phyloP scores from a whole-genome alignment of 192 early-diverging fungal species.

The Allomyces macrogynus region DNA sequence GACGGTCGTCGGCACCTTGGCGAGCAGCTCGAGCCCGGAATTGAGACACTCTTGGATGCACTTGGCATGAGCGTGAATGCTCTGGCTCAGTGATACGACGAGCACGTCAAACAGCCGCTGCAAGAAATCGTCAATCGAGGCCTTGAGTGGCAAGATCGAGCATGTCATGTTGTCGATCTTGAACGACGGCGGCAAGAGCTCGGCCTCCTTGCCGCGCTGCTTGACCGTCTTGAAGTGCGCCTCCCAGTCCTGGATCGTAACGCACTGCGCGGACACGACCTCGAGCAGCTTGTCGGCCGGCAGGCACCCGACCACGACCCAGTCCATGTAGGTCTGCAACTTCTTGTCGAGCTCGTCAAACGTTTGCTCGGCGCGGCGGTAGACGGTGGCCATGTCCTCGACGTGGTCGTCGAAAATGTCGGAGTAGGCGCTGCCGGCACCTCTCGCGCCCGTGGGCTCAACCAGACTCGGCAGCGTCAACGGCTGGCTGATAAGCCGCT shows the following conservation, averaged over 20 bases:
- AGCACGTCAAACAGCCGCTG: constrained; percentile 34
- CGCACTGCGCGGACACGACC: not conserved
- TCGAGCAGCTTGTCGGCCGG: not conserved
- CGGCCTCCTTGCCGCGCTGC: constrained; percentile 33
- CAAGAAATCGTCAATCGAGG: constrained; percentile 35
- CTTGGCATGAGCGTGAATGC: constrained; percentile 13
- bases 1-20: constrained; percentile 6
- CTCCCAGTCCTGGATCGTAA: constrained; percentile 22
- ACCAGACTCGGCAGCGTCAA: constrained; percentile 19
- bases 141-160: constrained; percentile 28
- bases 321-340: constrained; percentile 18
- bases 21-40: constrained; percentile 21
- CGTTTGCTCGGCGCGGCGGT: constrained; percentile 23
- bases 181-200: constrained; percentile 19
- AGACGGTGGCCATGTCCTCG: constrained; percentile 19
- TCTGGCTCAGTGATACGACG: constrained; percentile 13
- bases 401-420: constrained; percentile 25
- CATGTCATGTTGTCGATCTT: constrained; percentile 32
- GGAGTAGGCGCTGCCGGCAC: constrained; percentile 12
- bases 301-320: constrained; percentile 14
- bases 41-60: constrained; percentile 25
- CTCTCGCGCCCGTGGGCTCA: constrained; percentile 9
- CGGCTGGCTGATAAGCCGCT: constrained; percentile 37
- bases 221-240: constrained; percentile 30
- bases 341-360: constrained; percentile 22